Evolutionary conservation across 257 asterid species (phyloP), one percentile per base, ranked within the genome.

Genomic region (Gynochthodes officinalis): DNA sequence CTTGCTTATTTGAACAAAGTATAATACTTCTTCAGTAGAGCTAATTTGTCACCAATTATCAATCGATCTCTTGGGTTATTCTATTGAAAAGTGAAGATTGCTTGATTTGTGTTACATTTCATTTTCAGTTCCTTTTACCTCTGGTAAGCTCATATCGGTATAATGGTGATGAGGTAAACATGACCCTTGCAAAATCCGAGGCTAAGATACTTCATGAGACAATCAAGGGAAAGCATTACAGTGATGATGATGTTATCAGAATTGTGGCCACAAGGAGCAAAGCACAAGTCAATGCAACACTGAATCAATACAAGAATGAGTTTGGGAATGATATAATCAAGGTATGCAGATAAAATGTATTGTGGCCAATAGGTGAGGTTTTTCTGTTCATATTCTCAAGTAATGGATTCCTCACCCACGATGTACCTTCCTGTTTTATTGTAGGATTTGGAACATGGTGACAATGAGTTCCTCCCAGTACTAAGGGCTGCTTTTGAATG

Each of bases 201-300:
- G 97, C 99, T 76, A 92, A 95, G 78, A 49, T 90, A 35, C 88
- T 95, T 42, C 99, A 95, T 5, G 89, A 82, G 86, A 94, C 89
- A 77, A 84, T 94, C 79, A 68, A 82, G 1, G n/a, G 91, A 28
- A 95, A 91, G 88, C 90, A 74, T 11, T 90, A 82, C 84, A 74
- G 69, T 71, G 89, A 90, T 46, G 97, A 95, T 14, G 99, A 95
- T 52, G 67, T 95, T 73, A 89, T 90, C 64, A 84, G 98, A 81
- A 87, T 95, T 74, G 70, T 95, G 81, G 44, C 92, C 77, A 95
- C 98, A 3, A 81, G 99, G 86, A 95, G 99, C 82, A 92, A 92
- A 77, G 89, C 97, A 6, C 96, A 95, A 69, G 75, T 90, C 82
- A 86, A 90, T 52, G 96, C 97, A n/a, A 90, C 98, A 0, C 67